These are phyloP conservation scores for Saccharata proteae DNA, from an alignment of 2,329 filamentous ascomycete species.

Conservation along the genomic window DNA sequence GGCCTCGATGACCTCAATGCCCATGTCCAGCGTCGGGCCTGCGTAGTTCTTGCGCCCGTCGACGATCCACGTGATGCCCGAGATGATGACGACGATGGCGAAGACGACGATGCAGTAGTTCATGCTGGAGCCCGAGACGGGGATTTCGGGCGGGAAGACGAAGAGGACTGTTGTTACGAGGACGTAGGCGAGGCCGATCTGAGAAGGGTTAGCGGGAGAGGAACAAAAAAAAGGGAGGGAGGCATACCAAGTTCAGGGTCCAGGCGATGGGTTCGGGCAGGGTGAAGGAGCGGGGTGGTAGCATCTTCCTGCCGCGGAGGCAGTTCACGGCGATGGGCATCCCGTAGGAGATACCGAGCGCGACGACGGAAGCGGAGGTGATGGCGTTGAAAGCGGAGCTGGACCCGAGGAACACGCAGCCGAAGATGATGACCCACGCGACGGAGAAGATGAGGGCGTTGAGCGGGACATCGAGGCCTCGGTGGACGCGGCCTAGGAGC, in stretches of 20 bases:
- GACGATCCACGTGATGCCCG: constrained; percentile 45
- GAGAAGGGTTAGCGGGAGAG: neutral
- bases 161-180: constrained; percentile 63
- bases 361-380: constrained; percentile 57
- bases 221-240: too few relatives aligned
- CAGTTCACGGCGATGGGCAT: constrained; percentile 62
- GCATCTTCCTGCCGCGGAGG: constrained; percentile 50
- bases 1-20: constrained; percentile 30
- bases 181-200: constrained; percentile 50
- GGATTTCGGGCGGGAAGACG: constrained; percentile 57
- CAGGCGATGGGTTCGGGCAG: constrained; percentile 45
- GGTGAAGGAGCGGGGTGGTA: constrained; percentile 48
- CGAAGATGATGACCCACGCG: constrained; percentile 52
- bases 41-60: constrained; percentile 50
- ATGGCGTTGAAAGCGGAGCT: constrained; percentile 59
- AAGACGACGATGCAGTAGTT: constrained; percentile 49
- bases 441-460: constrained; percentile 53
- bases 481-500: constrained; percentile 50
- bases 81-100: constrained; percentile 45
- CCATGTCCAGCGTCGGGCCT: constrained; percentile 31
- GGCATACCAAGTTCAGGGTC: constrained; percentile 40
- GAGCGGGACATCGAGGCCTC: constrained; percentile 49
- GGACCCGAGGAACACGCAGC: constrained; percentile 58
- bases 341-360: constrained; percentile 59
- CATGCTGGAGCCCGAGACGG: constrained; percentile 56